Evolutionary conservation across 179 eudicot genomes (phyloP).

Genomic region (Silene vulgaris): DNA sequence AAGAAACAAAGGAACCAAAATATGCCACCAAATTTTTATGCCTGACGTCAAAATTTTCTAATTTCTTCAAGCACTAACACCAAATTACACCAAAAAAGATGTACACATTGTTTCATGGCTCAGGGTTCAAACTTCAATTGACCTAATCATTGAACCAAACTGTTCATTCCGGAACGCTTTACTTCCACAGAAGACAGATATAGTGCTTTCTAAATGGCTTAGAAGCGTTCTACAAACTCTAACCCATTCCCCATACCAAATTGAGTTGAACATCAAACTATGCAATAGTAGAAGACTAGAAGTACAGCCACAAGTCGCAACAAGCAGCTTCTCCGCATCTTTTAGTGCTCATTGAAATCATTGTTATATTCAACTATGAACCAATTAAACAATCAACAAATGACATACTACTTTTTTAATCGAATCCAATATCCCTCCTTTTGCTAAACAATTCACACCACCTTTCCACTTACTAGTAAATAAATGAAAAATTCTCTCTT

Average conservation of each 20-base stretch:
- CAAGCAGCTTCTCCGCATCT: not conserved
- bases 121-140: not conserved
- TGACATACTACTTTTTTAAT: not conserved
- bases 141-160: not conserved
- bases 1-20: constrained; percentile 22
- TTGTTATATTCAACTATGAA: not conserved
- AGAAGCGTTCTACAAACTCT: not conserved
- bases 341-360: not conserved
- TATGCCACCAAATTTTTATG: not conserved
- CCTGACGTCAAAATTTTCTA: not conserved
- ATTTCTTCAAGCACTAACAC: not conserved
- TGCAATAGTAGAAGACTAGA: not conserved
- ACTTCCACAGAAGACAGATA: not conserved
- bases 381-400: not conserved
- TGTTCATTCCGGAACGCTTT: not conserved
- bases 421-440: not conserved
- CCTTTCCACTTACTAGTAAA: not conserved
- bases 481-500: not conserved
- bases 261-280: not conserved
- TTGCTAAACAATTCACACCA: not conserved
- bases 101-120: not conserved
- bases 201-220: not conserved
- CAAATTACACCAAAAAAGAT: not conserved
- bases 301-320: not conserved
- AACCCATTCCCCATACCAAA: not conserved